A percentile compares a stretch with the other conserved stretches of the same genome.
phyloP scores from a whole-genome alignment of 2,329 filamentous ascomycete species.

The Penicillium sp. region DNA sequence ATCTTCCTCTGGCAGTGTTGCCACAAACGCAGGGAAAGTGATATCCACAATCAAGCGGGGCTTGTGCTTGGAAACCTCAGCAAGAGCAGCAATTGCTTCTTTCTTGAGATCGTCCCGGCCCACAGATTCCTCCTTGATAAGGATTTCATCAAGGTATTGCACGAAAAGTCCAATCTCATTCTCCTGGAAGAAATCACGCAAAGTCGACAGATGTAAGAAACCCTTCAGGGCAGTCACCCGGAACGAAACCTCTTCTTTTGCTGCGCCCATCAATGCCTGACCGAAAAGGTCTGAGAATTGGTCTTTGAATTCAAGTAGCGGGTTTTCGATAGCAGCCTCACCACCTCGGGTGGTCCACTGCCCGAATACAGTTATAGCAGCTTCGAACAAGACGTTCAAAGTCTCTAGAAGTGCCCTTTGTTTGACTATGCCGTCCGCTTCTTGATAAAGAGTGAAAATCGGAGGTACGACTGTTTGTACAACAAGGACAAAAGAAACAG shows the following conservation, averaged over 20 bases:
- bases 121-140: conserved; percentile 57
- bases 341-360: conserved; percentile 50
- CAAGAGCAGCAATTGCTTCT: conserved; percentile 57
- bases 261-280: conserved; percentile 51
- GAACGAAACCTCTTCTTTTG: conserved; percentile 52
- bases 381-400: conserved; percentile 55
- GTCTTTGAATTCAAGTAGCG: conserved; percentile 48
- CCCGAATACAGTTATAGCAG: conserved; percentile 57
- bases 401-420: conserved; percentile 62
- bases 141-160: conserved; percentile 59
- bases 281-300: conserved; percentile 55
- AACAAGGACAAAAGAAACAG: conserved; percentile 54
- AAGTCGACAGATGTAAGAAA: conserved; percentile 44
- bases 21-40: conserved; percentile 64
- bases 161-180: conserved; percentile 53
- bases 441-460: conserved; percentile 59
- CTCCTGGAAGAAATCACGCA: conserved; percentile 49
- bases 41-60: conserved; percentile 62
- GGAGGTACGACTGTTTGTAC: conserved; percentile 56
- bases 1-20: conserved; percentile 58
- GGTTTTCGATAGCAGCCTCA: conserved; percentile 38
- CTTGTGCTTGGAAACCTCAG: conserved; percentile 61
- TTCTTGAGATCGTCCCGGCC: conserved; percentile 57
- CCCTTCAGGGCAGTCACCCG: conserved; percentile 48
- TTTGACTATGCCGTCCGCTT: conserved; percentile 60